Base-by-base conservation (phyloP, 306 rosid species). In the Begonia loranthoides region DNA sequence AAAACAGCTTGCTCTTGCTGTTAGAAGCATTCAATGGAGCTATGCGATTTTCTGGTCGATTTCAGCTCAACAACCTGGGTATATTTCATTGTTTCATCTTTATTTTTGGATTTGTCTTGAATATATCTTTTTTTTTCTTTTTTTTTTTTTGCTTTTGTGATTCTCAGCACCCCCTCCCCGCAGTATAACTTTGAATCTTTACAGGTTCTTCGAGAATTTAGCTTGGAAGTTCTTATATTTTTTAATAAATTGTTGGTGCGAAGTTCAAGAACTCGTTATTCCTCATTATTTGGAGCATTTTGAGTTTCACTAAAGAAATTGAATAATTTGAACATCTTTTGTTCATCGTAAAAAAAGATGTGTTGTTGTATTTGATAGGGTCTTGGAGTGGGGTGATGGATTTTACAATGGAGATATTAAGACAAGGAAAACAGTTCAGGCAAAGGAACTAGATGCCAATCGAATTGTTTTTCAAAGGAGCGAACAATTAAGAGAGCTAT, bases 321-420 rank as follows among this genome's bases (percentile, higher is more conserved):
- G 22, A 19, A 19, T 19, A 19, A 19, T 19, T 2, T 28, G 36
- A 28, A 28, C 36, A 4, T 7, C n/a, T 43, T 43, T 1, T 43
- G 47, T 43, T 43, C 14, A 43, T 28, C 9, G 9, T 28, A 28
- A 28, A 28, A 28, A 28, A 28, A 28, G 36, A 28, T 28, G 36
- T 4, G 5, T 28, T 28, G 36, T 8, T 28, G 6, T 28, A 28
- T 15, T 39, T 41, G 51, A 13, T 33, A 87, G 96, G 78, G 75
- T 77, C 12, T 75, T 87, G 78, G 61, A 74, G 59, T 87, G 94
- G 96, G 74, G 74, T 22, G 90, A 80, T 47, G 96, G 96, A 12
- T 87, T 75, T 79, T 87, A 87, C 75, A 87, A 87, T 66, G 96
- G 94, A 59, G 90, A 83, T 44, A 87, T 87, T 24, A 87, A 87